Percentiles rank a stretch among this genome's conserved stretches.
These are phyloP conservation scores for Cnidoscolus chayamansa DNA, from an alignment of 441 rosid species.

Conservation along the genomic window DNA sequence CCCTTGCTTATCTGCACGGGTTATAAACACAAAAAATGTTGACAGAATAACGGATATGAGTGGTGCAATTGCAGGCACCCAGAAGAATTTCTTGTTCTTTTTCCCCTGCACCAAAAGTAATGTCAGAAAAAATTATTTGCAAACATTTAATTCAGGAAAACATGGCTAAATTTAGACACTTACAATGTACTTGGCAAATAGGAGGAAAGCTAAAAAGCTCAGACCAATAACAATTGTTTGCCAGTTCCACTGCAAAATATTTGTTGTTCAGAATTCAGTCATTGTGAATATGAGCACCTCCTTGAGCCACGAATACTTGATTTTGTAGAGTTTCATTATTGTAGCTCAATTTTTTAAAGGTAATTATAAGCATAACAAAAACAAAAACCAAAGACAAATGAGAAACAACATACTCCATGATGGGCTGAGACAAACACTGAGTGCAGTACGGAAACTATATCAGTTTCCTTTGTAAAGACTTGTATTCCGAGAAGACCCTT, in stretches of 20 bases:
- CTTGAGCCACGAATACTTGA: background rate
- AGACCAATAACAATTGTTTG: conserved; percentile 77
- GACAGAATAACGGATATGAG: conserved; percentile 72
- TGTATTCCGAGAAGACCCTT: conserved; percentile 84
- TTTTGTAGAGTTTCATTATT: background rate
- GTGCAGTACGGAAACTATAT: conserved; percentile 60
- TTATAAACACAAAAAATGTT: conserved; percentile 80
- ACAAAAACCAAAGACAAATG: background rate
- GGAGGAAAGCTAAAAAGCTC: conserved; percentile 65
- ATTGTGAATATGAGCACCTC: background rate
- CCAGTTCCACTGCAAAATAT: conserved; percentile 86
- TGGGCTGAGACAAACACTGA: conserved; percentile 50
- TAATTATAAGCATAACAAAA: too few species aligned
- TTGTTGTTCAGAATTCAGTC: conserved; percentile 13
- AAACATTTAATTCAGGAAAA: background rate
- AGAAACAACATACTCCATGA: conserved; percentile 56
- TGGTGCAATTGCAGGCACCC: conserved; percentile 92
- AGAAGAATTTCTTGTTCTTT: conserved; percentile 71
- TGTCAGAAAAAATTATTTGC: conserved; percentile 5
- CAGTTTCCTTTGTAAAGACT: conserved; percentile 58
- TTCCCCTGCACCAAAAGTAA: conserved; percentile 61
- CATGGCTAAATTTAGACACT: conserved; percentile 23
- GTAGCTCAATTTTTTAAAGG: background rate
- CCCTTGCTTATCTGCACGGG: conserved; percentile 81
- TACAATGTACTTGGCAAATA: conserved; percentile 70